Conservation (phyloP, 2,329 filamentous ascomycete species). For the Microdochium paspali region DNA sequence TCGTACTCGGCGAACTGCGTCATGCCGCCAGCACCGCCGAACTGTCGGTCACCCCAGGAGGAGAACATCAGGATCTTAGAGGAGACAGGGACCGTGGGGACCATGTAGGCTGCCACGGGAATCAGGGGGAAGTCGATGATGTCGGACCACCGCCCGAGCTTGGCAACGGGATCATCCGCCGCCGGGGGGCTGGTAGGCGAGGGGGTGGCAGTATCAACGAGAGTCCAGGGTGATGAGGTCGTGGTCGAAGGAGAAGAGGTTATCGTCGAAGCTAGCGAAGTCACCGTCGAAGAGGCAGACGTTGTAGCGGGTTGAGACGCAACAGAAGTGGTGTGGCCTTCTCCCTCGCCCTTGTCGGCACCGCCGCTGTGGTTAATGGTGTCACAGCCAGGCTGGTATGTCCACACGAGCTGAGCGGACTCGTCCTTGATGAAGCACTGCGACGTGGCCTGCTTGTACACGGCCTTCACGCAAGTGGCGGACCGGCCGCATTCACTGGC, state of each 20-base stretch:
- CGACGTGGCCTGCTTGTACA: background rate
- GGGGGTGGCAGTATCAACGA: background rate
- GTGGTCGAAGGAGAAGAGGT: background rate
- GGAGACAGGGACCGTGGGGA: constrained; percentile 11
- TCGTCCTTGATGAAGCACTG: background rate
- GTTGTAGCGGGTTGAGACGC: background rate
- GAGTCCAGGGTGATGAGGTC: background rate
- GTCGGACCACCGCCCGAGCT: constrained; percentile 11
- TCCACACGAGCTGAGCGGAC: background rate
- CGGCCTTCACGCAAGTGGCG: background rate
- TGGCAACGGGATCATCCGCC: background rate
- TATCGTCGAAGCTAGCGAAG: background rate
- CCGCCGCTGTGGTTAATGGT: background rate
- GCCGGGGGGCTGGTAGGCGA: background rate
- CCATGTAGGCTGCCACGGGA: constrained; percentile 17
- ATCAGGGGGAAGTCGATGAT: constrained; percentile 14
- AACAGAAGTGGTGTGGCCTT: too few species aligned
- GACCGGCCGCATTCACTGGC: background rate
- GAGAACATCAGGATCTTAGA: constrained; percentile 13
- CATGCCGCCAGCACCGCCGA: constrained; percentile 7
- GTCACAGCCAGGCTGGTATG: background rate
- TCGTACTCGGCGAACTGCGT: constrained; percentile 13
- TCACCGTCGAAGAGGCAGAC: background rate
- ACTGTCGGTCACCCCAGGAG: constrained; percentile 13
- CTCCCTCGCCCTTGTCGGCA: too few species aligned